phyloP scores from a whole-genome alignment of 2,329 filamentous ascomycete species.

The Kalmusia sp. region DNA sequence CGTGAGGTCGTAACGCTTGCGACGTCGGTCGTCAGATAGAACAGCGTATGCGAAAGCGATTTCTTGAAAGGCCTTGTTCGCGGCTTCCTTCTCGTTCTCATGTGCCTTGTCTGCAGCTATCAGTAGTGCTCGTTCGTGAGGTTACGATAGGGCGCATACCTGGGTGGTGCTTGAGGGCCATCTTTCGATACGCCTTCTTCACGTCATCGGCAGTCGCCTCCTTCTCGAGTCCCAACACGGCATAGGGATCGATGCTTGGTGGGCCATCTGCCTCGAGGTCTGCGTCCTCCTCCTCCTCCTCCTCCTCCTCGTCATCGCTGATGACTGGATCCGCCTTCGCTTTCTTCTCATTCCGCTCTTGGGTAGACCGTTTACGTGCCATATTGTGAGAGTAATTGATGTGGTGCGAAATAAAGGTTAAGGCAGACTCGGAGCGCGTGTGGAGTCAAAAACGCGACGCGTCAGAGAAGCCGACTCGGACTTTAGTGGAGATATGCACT shows the following conservation, averaged over 20 bases:
- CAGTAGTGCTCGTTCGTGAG: conserved; percentile 16
- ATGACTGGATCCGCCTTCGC: conserved; percentile 13
- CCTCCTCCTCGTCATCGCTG: conserved; percentile 58
- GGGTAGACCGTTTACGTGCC: conserved; percentile 10
- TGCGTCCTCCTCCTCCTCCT: conserved; percentile 49
- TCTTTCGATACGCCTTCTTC: conserved; percentile 90
- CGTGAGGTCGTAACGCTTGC: conserved; percentile 86
- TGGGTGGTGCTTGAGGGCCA: conserved; percentile 81
- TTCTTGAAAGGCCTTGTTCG: conserved; percentile 83
- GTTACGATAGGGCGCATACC: conserved; percentile 54
- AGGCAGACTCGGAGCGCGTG: conserved; percentile 12
- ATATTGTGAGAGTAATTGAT: conserved; percentile 12
- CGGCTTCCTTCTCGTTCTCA: conserved; percentile 70
- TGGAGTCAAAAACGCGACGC: conserved; percentile 31
- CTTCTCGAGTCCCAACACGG: conserved; percentile 74
- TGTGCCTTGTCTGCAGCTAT: conserved; percentile 73
- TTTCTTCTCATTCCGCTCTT: conserved; percentile 12
- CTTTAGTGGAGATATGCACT: conserved; percentile 21
- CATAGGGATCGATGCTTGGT: conserved; percentile 78
- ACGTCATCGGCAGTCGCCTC: conserved; percentile 79
- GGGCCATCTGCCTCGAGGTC: conserved; percentile 56
- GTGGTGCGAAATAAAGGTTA: conserved; percentile 10
- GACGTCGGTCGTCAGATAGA: conserved; percentile 80
- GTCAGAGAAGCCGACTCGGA: conserved; percentile 26
- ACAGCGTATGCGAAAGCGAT: conserved; percentile 95